Evolutionary conservation across 1,284 basidiomycete species (phyloP).

Genomic region (Apiotrichum brassicae): DNA sequence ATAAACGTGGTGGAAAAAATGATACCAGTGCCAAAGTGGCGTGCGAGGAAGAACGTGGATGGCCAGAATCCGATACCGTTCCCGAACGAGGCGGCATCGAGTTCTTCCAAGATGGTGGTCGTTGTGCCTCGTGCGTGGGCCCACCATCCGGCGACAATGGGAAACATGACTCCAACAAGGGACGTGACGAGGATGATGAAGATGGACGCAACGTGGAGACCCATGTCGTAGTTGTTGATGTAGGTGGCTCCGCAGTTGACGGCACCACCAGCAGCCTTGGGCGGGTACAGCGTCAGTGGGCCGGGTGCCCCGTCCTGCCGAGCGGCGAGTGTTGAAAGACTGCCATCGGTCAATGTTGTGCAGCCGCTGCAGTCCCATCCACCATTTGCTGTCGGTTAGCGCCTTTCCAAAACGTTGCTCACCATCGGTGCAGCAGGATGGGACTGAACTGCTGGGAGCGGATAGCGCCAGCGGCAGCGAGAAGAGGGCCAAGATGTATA

Average conservation of each 20-base stretch:
- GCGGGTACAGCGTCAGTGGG: not conserved
- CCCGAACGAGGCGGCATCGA: conserved; percentile 9
- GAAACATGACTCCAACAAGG: conserved; percentile 43
- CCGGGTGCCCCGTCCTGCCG: no score
- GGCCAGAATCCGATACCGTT: conserved; percentile 17
- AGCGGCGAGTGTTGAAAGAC: no score
- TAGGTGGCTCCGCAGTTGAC: conserved; percentile 30
- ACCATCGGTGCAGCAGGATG: no score
- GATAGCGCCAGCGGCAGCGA: no score
- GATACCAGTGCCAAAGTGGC: conserved; percentile 38
- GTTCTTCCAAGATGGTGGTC: not conserved
- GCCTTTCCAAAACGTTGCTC: no score
- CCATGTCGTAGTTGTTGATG: conserved; percentile 41
- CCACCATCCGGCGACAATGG: conserved; percentile 27
- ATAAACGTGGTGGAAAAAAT: conserved; percentile 10
- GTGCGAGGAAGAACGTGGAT: conserved; percentile 41
- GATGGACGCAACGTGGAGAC: conserved; percentile 47
- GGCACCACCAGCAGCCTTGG: not conserved
- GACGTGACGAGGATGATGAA: conserved; percentile 48
- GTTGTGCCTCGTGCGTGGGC: not conserved
- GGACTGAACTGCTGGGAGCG: no score
- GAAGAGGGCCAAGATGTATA: no score
- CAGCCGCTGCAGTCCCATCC: no score
- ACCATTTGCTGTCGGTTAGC: no score
- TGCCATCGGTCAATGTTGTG: no score